Evolutionary conservation across 306 rosid species (phyloP), one percentile per base, ranked within the genome.

Genomic region (Leucaena leucocephala): DNA sequence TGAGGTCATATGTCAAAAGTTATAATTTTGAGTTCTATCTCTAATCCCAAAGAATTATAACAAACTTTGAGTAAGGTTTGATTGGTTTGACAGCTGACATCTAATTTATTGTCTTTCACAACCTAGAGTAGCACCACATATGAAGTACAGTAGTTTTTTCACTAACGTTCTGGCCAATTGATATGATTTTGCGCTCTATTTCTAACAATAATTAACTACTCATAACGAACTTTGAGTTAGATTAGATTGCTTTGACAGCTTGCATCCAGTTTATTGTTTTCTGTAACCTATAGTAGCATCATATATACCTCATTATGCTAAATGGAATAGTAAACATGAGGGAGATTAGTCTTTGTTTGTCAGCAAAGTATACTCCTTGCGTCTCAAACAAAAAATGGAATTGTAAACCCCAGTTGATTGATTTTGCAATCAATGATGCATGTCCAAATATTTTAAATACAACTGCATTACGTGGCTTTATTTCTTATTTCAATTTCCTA

Each of bases 231-330:
- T 16, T 50, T 58, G 36, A 58, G 36, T 22, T 58, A 58, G 44
- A 48, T 48, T 71, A 10, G 22, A 27, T 27, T 46, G 43, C 19
- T 72, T 72, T 38, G 48, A n/a, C 27, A 8, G 61, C 63, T 46
- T 46, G 62, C 74, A 49, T 49, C 76, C 62, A 48, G 34, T 48
- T 49, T 38, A 48, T 50, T 17, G 33, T 57, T 71, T 71, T 49
- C 5, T 8, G 12, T 71, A 9, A 8, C 33, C 61, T 71, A 4
- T 19, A 33, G 15, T 6, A 33, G 15, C 27, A 8, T n/a, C 75
- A 16, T 9, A 50, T 33, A 50, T 50, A 9, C 45, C 34, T 49
- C 45, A 50, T 16, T 19, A 68, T 22, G 21, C 11, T 22, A 36
- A 34, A 52, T 50, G 48, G 27, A 35, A 10, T 72, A n/a, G 36